Evolutionary conservation across 2,329 filamentous ascomycete species (phyloP), one percentile per base, ranked within the genome.

Genomic region (Colletotrichum tropicicola): DNA sequence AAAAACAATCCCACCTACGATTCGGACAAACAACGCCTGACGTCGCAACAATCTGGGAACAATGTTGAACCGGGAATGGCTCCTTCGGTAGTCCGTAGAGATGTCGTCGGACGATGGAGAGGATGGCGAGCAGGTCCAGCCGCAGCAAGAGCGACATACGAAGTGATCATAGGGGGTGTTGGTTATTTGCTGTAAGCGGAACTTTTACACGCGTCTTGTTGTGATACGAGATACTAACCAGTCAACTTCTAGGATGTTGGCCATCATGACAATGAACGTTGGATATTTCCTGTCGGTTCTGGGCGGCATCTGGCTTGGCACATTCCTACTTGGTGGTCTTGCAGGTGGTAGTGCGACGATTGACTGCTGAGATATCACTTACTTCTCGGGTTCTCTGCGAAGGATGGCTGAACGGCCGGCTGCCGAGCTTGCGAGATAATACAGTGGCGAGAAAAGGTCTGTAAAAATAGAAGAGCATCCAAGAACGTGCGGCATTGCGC

Each of bases 201-300:
- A 3, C 3, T 13, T 5, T 25, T 15, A 2, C 39, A n/a, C 2
- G 4, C 21, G 6, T 2, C 9, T 32, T 2, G 6, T 12, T 6
- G 8, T 17, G n/a, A n/a, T n/a, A n/a, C n/a, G n/a, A n/a, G n/a
- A n/a, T 5, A 52, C 13, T 43, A 13, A 13, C 37, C 28, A 23
- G 13, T 1, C n/a, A n/a, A n/a, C 7, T 2, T 25, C 3, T 23
- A 97, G 94, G 65, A 97, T 97, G 94, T 81, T 97, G 79, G 92
- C 92, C 9, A 91, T 97, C 73, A 97, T 96, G 93, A 94, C 92
- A 1, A 88, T 92, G 82, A 96, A 96, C 71, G 85, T 95, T 13
- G 93, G 92, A 12, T 96, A 96, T 75, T 95, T 95, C 76, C 78
- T 93, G 58, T 94, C 92, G 0, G 85, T 94, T 9, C 83, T 96